These are phyloP conservation scores for Colletotrichum trifolii DNA, from an alignment of 2,329 filamentous ascomycete genomes.

Conservation along the genomic window DNA sequence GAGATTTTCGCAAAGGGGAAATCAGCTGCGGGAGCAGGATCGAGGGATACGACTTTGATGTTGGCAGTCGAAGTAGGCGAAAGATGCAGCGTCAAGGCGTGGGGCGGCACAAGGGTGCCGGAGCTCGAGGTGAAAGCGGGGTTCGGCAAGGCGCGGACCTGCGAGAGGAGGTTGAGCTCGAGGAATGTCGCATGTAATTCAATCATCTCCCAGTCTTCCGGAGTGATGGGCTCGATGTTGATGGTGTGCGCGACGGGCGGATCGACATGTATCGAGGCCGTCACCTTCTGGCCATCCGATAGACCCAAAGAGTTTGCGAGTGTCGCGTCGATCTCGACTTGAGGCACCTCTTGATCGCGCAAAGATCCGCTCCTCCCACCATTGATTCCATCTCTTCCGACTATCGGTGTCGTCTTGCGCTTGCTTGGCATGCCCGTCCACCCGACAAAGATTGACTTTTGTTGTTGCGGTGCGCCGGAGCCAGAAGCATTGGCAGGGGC, in stretches of 20 bases:
- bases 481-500: constrained; percentile 56
- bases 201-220: constrained; percentile 99
- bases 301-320: constrained; percentile 83
- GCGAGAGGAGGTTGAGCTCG: constrained; percentile 90
- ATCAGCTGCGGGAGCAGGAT: constrained; percentile 75
- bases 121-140: constrained; percentile 71
- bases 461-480: constrained; percentile 61
- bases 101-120: constrained; percentile 65
- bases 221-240: constrained; percentile 94
- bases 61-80: constrained; percentile 96
- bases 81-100: constrained; percentile 90
- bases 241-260: constrained; percentile 92
- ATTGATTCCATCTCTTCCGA: constrained; percentile 78
- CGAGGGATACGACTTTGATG: constrained; percentile 85
- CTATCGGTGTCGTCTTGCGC: constrained; percentile 78
- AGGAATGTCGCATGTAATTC: constrained; percentile 96
- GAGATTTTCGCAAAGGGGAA: constrained; percentile 91
- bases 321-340: constrained; percentile 88
- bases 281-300: constrained; percentile 83
- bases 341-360: constrained; percentile 79
- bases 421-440: constrained; percentile 99
- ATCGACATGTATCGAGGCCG: constrained; percentile 81
- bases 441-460: constrained; percentile 81
- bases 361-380: constrained; percentile 65
- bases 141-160: constrained; percentile 94